These are phyloP conservation scores for Warburgia ugandensis DNA, from an alignment of 164 flowering plant genomes.

Conservation along the genomic window DNA sequence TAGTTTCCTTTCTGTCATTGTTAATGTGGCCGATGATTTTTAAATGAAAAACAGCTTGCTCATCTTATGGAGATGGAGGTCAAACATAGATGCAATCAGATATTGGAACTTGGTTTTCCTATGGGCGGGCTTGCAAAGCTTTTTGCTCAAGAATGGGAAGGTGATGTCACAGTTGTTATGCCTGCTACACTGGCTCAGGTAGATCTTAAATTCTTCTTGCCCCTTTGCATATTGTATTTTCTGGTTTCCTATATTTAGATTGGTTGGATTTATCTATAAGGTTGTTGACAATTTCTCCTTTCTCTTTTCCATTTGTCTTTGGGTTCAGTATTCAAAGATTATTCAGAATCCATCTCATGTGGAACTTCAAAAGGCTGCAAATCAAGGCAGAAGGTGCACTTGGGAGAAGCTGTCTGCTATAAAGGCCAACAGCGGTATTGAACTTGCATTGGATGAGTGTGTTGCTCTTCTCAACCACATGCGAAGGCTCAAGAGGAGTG, in stretches of 20 bases:
- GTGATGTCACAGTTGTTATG: slow-evolving; percentile 97
- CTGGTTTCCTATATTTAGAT: too few species aligned
- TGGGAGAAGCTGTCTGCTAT: slow-evolving; percentile 99
- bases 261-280: too few species aligned
- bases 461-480: slow-evolving; percentile 92
- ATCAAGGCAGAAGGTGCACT: slow-evolving; percentile 94
- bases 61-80: slow-evolving; percentile 97
- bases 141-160: slow-evolving; percentile 99
- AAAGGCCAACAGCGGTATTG: slow-evolving; percentile 93
- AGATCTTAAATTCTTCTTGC: too few species aligned
- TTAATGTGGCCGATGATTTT: too few species aligned
- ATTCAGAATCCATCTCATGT: slow-evolving; percentile 76
- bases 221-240: too few species aligned
- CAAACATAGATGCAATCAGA: slow-evolving; percentile 90
- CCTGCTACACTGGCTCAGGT: slow-evolving; percentile 99
- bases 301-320: not conserved
- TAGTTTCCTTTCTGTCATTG: too few species aligned
- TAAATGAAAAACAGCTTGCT: slow-evolving; percentile 58
- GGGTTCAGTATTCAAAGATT: slow-evolving; percentile 83
- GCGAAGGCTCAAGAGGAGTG: slow-evolving; percentile 89
- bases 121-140: slow-evolving; percentile 82
- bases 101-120: slow-evolving; percentile 92
- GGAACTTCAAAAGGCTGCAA: slow-evolving; percentile 91
- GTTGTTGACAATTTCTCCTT: too few species aligned
- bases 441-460: slow-evolving; percentile 92